Base-by-base conservation (phyloP, 768 basidiomycete species). In the Terana coerulea region DNA sequence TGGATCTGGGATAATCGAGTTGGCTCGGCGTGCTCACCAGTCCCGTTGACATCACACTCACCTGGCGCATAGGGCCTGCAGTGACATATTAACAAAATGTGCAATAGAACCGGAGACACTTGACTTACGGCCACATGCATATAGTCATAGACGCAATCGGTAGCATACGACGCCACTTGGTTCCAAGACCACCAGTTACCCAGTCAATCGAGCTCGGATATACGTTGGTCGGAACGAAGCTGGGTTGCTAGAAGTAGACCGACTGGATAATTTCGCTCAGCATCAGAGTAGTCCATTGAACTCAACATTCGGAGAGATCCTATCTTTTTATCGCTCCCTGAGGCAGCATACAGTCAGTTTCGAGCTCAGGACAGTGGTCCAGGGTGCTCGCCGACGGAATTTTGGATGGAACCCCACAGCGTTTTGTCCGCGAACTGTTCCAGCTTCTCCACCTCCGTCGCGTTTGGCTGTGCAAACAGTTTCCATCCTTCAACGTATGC, bases 161-260 rank as follows among this genome's bases (percentile, higher is more conserved):
- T 74, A 3, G 73, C 73, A 53, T 67, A 81, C 1, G 77, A 71
- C 0, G 66, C 67, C 3, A 74, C 75, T 57, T 72, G 66, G 51
- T 78, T 74, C 79, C 78, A 81, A 1, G 76, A 78, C 77, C 78
- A 80, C 77, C 78, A 79, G 52, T 76, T 75, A 4, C 72, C 76
- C 77, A 81, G 59, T 72, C 59, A 46, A 79, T 75, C 9, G 55
- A 65, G 0, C 69, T 63, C 2, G 79, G 79, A 59, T 81, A 81
- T 11, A 60, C 54, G 60, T 81, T 80, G 34, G 61, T 65, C 0
- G 78, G 72, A 0, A 74, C 68, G 15, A 73, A 61, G 6, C 59
- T 56, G 5, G 78, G 77, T 52, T 81, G 66, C 47, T 80, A 79
- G 64, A 70, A 81, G 61, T 73, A 81, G 5, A 79, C 76, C 1